Percentiles rank a stretch among this genome's conserved stretches.
phyloP scores from a whole-genome alignment of 345 rosid genomes.

The Barbarea vulgaris region DNA sequence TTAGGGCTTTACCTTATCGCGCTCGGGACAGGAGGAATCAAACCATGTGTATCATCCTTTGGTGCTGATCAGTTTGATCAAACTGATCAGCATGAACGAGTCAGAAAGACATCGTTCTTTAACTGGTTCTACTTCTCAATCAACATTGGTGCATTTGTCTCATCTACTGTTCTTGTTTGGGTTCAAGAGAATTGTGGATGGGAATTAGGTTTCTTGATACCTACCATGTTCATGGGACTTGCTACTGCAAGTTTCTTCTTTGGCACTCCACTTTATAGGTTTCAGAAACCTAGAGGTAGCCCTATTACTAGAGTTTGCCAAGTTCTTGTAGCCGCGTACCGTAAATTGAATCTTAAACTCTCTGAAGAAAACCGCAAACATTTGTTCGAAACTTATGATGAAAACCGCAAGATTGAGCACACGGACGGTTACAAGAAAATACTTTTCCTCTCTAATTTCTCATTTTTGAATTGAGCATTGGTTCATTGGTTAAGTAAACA shows the following conservation, averaged over 20 bases:
- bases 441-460: conserved; percentile 41
- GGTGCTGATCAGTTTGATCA: conserved; percentile 69
- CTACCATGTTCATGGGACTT: conserved; percentile 56
- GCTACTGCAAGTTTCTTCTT: conserved; percentile 54
- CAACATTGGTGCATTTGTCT: conserved; percentile 58
- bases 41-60: conserved; percentile 65
- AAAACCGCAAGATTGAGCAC: conserved; percentile 56
- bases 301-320: conserved; percentile 51
- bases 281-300: conserved; percentile 58
- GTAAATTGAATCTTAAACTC: conserved; percentile 37
- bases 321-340: conserved; percentile 51
- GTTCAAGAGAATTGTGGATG: conserved; percentile 58
- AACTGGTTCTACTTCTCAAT: conserved; percentile 61
- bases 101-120: conserved; percentile 56
- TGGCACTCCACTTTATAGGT: conserved; percentile 50
- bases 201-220: conserved; percentile 62
- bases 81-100: conserved; percentile 45
- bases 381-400: conserved; percentile 38
- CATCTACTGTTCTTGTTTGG: conserved; percentile 57
- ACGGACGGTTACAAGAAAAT: conserved; percentile 36
- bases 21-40: conserved; percentile 58
- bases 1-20: conserved; percentile 52
- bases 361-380: conserved; percentile 38
- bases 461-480: conserved; percentile 27
- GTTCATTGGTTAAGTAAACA: not conserved